Evolutionary conservation across 495 filamentous ascomycete species (phyloP), one percentile per base, ranked within the genome.

Genomic region (Jackrogersella multiformis): DNA sequence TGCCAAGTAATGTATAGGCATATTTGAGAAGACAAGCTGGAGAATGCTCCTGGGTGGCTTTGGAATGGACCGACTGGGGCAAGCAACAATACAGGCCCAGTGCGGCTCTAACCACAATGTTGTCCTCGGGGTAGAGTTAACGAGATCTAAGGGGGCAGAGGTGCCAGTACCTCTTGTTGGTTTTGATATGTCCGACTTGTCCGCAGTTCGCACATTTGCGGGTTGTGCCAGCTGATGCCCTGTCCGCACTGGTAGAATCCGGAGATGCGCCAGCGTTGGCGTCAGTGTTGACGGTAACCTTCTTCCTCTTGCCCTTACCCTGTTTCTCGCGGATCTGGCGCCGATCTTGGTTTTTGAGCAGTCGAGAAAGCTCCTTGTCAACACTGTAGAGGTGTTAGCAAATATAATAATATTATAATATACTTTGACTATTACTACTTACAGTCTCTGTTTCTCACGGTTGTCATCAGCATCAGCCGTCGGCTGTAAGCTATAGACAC

Each of bases 161-260:
- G 21, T 68, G 69, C 59, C 71, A 80, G 75, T 82, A 94, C 90
- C 94, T 97, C 83, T 97, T 95, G 81, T 97, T 97, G n/a, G 94
- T 97, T 78, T 96, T 96, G 84, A 99, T 99, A 72, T 99, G 95
- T 21, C 95, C 95, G 18, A 94, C 89, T 71, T 93, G 89, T 30
- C 94, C 94, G 71, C 95, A 99, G 76, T 97, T 98, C 23, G 96
- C 94, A 73, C 95, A 99, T 76, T 97, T 98, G 64, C 96, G 86
- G 24, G 91, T 92, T 1, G 95, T 99, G 8, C 87, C 87, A 2
- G 77, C 80, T 52, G 77, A 71, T 26, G 75, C 61, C 69, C 80
- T 81, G 65, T 85, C 85, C 18, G 77, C 81, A 18, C 77, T 61
- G 13, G 65, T 39, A 1, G 87, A 81, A 49, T 80, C 81, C 12